A percentile compares a stretch with the other conserved stretches of the same genome.
Conservation (phyloP, 2,329 filamentous ascomycete genomes). For the Aaosphaeria pasadenensis region DNA sequence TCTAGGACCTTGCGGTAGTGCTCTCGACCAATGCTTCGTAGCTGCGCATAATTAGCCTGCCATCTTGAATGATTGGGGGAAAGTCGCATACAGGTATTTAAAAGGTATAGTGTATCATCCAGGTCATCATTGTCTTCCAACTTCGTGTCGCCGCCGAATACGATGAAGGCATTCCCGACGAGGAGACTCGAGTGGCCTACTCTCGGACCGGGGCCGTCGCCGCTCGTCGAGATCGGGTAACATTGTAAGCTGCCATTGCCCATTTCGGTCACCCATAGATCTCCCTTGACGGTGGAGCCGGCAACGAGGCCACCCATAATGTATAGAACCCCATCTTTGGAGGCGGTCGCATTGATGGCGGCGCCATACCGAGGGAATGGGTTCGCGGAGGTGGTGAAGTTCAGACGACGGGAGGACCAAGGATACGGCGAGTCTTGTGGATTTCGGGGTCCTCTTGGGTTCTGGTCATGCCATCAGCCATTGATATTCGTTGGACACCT, state of each 20-base stretch:
- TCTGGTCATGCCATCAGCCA: conserved; percentile 20
- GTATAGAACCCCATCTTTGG: conserved; percentile 96
- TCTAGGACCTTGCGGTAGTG: conserved; percentile 79
- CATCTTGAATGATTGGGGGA: not conserved
- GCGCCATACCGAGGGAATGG: conserved; percentile 97
- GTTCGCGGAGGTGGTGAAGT: conserved; percentile 78
- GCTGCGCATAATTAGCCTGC: conserved; percentile 54
- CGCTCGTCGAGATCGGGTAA: conserved; percentile 86
- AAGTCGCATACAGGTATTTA: conserved; percentile 83
- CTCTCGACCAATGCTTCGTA: conserved; percentile 96
- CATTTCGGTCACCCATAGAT: conserved; percentile 96
- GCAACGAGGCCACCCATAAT: conserved; percentile 97
- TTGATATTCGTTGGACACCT: not conserved
- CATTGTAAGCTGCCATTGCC: conserved; percentile 78
- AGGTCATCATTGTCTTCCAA: conserved; percentile 87
- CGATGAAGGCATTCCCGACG: conserved; percentile 97
- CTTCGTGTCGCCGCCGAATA: conserved; percentile 98
- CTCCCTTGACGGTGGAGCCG: conserved; percentile 91
- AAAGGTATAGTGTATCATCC: conserved; percentile 91
- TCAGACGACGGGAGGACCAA: conserved; percentile 88
- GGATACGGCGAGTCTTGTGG: conserved; percentile 82
- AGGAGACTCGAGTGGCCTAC: conserved; percentile 92
- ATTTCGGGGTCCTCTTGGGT: conserved; percentile 34
- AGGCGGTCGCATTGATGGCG: conserved; percentile 86
- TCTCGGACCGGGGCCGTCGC: conserved; percentile 89